A percentile compares a stretch with the other conserved stretches of the same genome.
Conservation (phyloP, 2,329 filamentous ascomycete species). For the Neofusicoccum ribis region DNA sequence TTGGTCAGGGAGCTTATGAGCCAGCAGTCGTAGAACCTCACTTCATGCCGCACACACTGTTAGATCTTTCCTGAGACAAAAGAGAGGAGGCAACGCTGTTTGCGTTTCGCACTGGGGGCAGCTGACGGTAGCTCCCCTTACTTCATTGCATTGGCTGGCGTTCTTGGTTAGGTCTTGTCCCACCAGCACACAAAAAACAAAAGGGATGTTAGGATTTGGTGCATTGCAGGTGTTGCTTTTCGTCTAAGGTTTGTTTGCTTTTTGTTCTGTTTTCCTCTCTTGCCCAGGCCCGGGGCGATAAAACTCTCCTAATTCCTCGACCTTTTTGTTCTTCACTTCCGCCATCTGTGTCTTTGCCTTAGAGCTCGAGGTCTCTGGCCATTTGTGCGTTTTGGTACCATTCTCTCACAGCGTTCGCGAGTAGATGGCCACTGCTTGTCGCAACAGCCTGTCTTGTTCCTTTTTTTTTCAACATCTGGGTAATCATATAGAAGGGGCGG, state of each 20-base stretch:
- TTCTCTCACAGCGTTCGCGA: not conserved
- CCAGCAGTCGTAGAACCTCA: not conserved
- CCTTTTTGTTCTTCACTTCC: not conserved
- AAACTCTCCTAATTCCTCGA: not conserved
- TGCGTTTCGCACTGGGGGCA: not conserved
- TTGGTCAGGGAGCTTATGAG: conserved; percentile 55
- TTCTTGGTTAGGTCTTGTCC: conserved; percentile 12
- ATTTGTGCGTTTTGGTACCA: not conserved
- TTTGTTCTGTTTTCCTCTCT: not conserved
- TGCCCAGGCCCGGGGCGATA: not conserved
- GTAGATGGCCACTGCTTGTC: conserved; percentile 15
- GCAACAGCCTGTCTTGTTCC: not conserved
- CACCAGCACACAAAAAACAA: conserved; percentile 11
- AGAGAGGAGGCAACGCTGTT: not conserved
- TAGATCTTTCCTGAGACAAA: not conserved
- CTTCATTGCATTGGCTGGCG: conserved; percentile 12
- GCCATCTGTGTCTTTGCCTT: conserved; percentile 2
- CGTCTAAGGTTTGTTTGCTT: not conserved
- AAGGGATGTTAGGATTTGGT: conserved; percentile 5
- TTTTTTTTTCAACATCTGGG: not conserved
- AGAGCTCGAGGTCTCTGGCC: not conserved
- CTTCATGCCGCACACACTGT: not conserved
- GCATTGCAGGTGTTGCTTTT: conserved; percentile 9
- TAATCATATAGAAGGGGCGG: conserved; percentile 6
- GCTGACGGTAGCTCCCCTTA: conserved; percentile 9